Base-by-base conservation (phyloP, 495 filamentous ascomycete genomes). In the Podospora anserina region DNA sequence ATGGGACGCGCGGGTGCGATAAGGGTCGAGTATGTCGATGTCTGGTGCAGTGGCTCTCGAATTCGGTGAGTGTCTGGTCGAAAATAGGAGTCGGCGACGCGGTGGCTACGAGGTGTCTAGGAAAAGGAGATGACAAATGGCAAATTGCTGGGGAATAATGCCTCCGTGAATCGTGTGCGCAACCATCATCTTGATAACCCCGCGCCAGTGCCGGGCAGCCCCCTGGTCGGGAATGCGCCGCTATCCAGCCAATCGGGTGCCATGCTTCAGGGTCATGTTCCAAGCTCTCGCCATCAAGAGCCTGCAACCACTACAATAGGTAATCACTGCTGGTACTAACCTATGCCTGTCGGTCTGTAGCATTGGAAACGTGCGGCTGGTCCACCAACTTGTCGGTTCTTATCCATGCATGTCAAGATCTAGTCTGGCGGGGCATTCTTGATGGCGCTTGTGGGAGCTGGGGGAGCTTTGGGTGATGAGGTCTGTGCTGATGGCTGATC, bases 181-280 rank as follows among this genome's bases (percentile, higher is more conserved):
- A 61, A 66, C 63, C 23, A 27, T 70, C 60, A 54, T 63, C 54
- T 30, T 58, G 28, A 66, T 59, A 32, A 53, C 69, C 69, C 69
- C 69, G 69, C 65, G 61, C 62, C 4, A 7, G 49, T 60, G 6
- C 65, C 27, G n/a, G 61, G 61, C 61, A 57, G 5, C 61, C 57
- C 44, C 44, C 20, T 57, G 61, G n/a, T 19, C 39, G 44, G 44
- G 53, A 49, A 15, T 34, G 26, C 3, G 7, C 44, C 28, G 15
- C 16, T 63, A 44, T 16, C 20, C 53, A 66, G 56, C 71, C 71
- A 73, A 73, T 73, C 71, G 69, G 63, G 34, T 27, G 9, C 0
- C 66, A 15, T 23, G 56, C 57, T 68, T 15, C 9, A n/a, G 19
- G 55, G 65, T 65, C 68, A 73, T 73, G 71, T n/a, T 63, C 61